Conservation (phyloP, 2,329 filamentous ascomycete species). For the Arthrobotrys sinensis region DNA sequence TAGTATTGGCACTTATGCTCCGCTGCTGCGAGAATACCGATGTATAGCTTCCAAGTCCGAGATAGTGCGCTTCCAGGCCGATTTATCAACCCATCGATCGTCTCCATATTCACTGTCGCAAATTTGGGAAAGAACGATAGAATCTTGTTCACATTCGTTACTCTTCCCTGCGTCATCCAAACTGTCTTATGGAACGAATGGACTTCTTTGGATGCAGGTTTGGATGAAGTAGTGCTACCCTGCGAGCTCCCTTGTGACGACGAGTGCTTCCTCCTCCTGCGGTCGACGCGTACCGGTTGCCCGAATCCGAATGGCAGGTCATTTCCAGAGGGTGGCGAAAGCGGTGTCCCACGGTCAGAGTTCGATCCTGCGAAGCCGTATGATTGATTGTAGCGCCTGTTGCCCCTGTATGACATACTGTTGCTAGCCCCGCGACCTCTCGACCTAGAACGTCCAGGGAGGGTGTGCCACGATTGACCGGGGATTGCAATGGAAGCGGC, state of each 20-base stretch:
- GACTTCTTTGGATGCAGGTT: slow-evolving; percentile 52
- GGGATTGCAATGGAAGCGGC: slow-evolving; percentile 52
- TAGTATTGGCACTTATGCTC: slow-evolving; percentile 64
- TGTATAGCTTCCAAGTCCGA: slow-evolving; percentile 63
- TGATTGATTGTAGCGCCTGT: slow-evolving; percentile 49
- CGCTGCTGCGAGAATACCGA: slow-evolving; percentile 63
- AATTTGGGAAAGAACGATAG: slow-evolving; percentile 63
- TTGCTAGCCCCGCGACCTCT: slow-evolving; percentile 51
- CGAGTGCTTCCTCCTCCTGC: slow-evolving; percentile 53
- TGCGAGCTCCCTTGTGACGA: slow-evolving; percentile 53
- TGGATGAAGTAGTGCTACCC: slow-evolving; percentile 26
- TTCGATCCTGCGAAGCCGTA: slow-evolving; percentile 49
- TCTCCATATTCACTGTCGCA: slow-evolving; percentile 62
- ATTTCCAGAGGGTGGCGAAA: slow-evolving; percentile 55
- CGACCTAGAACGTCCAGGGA: slow-evolving; percentile 55
- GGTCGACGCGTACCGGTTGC: slow-evolving; percentile 45
- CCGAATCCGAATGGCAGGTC: slow-evolving; percentile 44
- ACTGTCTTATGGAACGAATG: slow-evolving; percentile 53
- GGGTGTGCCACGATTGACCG: slow-evolving; percentile 52
- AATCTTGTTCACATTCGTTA: slow-evolving; percentile 63
- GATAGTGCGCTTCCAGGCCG: slow-evolving; percentile 61
- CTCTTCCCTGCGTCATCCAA: slow-evolving; percentile 62
- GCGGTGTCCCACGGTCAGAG: slow-evolving; percentile 54
- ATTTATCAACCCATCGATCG: slow-evolving; percentile 61
- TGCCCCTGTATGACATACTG: slow-evolving; percentile 54